A percentile compares a stretch with the other conserved stretches of the same genome.
These are phyloP conservation scores for Mrakia frigida DNA, from an alignment of 768 basidiomycete genomes.

Conservation along the genomic window DNA sequence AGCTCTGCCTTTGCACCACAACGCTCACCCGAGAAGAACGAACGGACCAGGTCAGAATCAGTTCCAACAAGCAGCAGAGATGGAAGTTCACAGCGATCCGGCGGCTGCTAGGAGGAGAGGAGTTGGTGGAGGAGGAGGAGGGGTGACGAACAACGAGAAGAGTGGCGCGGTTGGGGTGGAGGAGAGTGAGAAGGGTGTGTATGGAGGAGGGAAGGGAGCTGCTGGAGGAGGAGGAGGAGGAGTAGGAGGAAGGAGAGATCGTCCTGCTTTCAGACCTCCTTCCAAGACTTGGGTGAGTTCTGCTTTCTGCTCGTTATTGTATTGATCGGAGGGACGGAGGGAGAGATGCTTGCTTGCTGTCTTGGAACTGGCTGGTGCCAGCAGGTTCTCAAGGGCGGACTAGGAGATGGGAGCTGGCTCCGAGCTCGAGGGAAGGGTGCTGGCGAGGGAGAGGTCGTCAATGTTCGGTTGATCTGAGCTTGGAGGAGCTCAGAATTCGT, in stretches of 20 bases:
- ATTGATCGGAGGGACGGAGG: too few species aligned
- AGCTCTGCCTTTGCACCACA: conserved; percentile 17
- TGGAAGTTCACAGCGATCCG: neutral
- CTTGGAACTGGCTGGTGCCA: neutral
- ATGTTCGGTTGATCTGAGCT: neutral
- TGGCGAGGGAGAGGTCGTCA: neutral
- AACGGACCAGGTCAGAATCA: neutral
- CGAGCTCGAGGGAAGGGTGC: neutral
- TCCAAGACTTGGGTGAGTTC: conserved; percentile 30
- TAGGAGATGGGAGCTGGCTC: neutral
- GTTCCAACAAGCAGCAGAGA: neutral
- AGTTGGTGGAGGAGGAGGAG: neutral
- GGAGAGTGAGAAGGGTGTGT: conserved; percentile 3
- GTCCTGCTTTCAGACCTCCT: conserved; percentile 26
- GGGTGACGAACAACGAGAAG: neutral
- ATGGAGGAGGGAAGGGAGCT: neutral
- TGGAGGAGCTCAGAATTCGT: neutral
- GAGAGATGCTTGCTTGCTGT: neutral
- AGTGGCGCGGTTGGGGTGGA: neutral
- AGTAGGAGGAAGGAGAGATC: conserved; percentile 5
- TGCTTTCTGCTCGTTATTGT: neutral
- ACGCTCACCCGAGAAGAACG: neutral
- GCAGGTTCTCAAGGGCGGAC: neutral
- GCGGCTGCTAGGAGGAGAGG: neutral
- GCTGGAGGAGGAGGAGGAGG: neutral